Conservation (phyloP, 129 eudicot species). For the Ambrosia trifida region DNA sequence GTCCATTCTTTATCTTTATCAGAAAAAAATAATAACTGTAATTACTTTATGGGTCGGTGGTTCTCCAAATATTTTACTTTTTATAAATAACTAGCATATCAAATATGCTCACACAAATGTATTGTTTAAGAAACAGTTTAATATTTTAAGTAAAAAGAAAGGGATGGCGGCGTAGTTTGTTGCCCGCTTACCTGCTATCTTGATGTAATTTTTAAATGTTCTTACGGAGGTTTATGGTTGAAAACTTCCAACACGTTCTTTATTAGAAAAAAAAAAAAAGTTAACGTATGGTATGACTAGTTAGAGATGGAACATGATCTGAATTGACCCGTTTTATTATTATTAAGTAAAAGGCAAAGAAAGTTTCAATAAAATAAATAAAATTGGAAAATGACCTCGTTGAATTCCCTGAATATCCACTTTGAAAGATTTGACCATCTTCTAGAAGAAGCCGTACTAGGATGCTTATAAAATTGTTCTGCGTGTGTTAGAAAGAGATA, state of each 20-base stretch:
- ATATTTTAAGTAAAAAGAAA: not conserved
- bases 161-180: too few species aligned
- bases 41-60: not conserved
- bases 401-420: slow-evolving; percentile 88
- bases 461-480: slow-evolving; percentile 86
- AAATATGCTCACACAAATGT: not conserved
- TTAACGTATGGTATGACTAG: not conserved
- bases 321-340: not conserved
- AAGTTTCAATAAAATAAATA: not conserved
- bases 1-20: too few species aligned
- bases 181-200: too few species aligned
- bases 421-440: slow-evolving; percentile 93
- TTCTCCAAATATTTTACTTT: not conserved
- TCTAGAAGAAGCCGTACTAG: slow-evolving; percentile 82
- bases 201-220: too few species aligned
- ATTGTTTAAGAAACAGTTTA: too few species aligned
- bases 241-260: not conserved
- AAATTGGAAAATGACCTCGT: slow-evolving; percentile 48
- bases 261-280: too few species aligned
- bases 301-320: not conserved
- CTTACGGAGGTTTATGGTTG: not conserved
- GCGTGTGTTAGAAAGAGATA: slow-evolving; percentile 93
- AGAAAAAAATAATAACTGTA: too few species aligned
- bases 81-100: not conserved
- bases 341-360: slow-evolving; percentile 2